These are phyloP conservation scores for Eucalyptus microcorys DNA, from an alignment of 345 rosid genomes.

Conservation along the genomic window DNA sequence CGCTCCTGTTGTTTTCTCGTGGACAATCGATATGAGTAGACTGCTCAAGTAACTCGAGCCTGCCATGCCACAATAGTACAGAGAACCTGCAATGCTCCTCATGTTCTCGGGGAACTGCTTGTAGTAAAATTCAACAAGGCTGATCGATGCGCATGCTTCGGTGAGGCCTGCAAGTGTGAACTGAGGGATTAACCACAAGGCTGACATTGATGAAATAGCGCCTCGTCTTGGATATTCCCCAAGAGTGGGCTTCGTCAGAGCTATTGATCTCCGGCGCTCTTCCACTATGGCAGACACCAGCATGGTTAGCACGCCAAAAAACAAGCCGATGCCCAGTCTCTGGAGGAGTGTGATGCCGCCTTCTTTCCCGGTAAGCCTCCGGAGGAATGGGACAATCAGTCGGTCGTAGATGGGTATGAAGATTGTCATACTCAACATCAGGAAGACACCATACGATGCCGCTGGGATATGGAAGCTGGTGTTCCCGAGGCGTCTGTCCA, in stretches of 20 bases:
- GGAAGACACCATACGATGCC: conserved; percentile 26
- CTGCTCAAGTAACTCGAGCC: conserved; percentile 27
- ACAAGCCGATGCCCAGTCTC: conserved; percentile 27
- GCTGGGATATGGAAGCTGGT: conserved; percentile 20
- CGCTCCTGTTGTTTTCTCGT: conserved; percentile 4
- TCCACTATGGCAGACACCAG: conserved; percentile 24
- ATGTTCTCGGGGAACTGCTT: conserved; percentile 57
- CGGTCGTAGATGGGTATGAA: conserved; percentile 37
- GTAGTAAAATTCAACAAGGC: conserved; percentile 32
- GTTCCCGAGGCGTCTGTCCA: conserved; percentile 19
- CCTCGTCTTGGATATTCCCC: conserved; percentile 25
- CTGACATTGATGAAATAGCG: conserved; percentile 35
- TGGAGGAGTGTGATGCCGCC: conserved; percentile 38
- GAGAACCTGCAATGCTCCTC: conserved; percentile 45
- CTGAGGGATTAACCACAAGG: conserved; percentile 29
- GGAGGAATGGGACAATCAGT: conserved; percentile 17
- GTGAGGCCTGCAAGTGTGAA: conserved; percentile 24
- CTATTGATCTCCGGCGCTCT: conserved; percentile 15
- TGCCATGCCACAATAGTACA: conserved; percentile 28
- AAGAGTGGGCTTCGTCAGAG: conserved; percentile 25
- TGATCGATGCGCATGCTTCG: conserved; percentile 21
- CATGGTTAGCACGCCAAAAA: conserved; percentile 11
- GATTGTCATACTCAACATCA: conserved; percentile 25
- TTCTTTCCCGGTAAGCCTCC: conserved; percentile 20
- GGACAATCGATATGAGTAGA: conserved; percentile 20